Conservation (phyloP, 2,329 filamentous ascomycete species). For the Alternaria ethzedia region DNA sequence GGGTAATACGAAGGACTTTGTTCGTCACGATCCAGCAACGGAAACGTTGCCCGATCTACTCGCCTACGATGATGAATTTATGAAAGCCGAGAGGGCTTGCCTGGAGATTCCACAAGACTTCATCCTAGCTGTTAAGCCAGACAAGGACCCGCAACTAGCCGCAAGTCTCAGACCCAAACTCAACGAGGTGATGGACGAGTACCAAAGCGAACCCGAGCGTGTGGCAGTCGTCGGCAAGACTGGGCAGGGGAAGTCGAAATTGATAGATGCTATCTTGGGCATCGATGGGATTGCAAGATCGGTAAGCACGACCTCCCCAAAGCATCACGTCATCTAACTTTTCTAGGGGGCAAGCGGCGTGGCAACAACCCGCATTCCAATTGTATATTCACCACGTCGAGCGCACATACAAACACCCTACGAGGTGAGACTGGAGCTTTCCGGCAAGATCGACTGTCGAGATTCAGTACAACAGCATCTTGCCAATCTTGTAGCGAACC, state of each 20-base stretch:
- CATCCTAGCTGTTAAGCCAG: not conserved
- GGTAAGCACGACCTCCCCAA: not conserved
- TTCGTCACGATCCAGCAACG: not conserved
- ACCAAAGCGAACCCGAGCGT: not conserved
- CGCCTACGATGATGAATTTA: not conserved
- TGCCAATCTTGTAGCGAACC: not conserved
- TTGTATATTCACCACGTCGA: not conserved
- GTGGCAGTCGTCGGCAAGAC: not conserved
- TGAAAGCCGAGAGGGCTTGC: not conserved
- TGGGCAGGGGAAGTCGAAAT: not conserved
- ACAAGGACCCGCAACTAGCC: not conserved
- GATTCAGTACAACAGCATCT: not conserved
- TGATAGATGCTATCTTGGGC: not conserved
- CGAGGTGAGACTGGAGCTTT: not conserved
- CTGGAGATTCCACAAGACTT: not conserved
- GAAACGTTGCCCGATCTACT: not conserved
- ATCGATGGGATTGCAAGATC: not conserved
- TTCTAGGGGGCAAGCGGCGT: not conserved
- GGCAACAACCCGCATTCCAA: not conserved
- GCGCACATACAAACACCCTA: not conserved
- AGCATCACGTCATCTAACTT: not conserved
- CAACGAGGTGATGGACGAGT: not conserved
- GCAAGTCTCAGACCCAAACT: not conserved
- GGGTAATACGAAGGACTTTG: not conserved
- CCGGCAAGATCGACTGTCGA: not conserved